Evolutionary conservation across 2,329 filamentous ascomycete species (phyloP).

Genomic region (Stemphylium lycopersici): DNA sequence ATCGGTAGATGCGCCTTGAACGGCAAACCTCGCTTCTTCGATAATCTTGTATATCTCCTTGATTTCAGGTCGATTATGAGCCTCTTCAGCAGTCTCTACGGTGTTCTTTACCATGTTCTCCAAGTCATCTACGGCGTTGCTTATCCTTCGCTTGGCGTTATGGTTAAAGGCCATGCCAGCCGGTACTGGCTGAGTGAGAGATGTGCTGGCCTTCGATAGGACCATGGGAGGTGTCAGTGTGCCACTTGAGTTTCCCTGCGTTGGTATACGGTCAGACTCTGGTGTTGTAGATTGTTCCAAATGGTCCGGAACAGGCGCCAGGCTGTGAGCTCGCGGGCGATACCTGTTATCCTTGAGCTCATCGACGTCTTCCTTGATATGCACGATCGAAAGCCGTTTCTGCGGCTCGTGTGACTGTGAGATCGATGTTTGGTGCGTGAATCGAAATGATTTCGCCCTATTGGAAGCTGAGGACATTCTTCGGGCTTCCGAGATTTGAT

Average conservation of each 20-base stretch:
- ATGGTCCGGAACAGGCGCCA: conserved; percentile 33
- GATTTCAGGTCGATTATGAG: conserved; percentile 38
- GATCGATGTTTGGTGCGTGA: conserved; percentile 1
- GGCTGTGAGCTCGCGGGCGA: conserved; percentile 22
- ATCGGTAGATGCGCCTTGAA: conserved; percentile 39
- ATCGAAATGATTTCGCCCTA: conserved; percentile 4
- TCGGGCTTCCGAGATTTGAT: conserved; percentile 20
- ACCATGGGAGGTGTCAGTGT: conserved; percentile 18
- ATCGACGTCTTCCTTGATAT: conserved; percentile 14
- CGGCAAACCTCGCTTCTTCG: conserved; percentile 45
- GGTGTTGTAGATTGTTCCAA: conserved; percentile 28
- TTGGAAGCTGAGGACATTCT: conserved; percentile 13
- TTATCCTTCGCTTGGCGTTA: conserved; percentile 25
- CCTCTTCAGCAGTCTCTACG: conserved; percentile 44
- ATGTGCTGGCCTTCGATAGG: conserved; percentile 26
- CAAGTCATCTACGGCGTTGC: conserved; percentile 47
- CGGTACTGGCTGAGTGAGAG: conserved; percentile 30
- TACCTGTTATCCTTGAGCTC: conserved; percentile 7
- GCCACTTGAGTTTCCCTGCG: conserved; percentile 8
- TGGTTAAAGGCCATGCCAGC: conserved; percentile 28
- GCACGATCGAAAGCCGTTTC: conserved; percentile 22
- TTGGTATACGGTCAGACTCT: conserved; percentile 15
- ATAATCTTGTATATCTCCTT: conserved; percentile 51
- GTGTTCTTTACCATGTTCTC: conserved; percentile 54
- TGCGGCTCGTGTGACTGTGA: conserved; percentile 20